These are phyloP conservation scores for Globisporangium lucens DNA, from an alignment of 352 stramenopile genomes.

Conservation along the genomic window DNA sequence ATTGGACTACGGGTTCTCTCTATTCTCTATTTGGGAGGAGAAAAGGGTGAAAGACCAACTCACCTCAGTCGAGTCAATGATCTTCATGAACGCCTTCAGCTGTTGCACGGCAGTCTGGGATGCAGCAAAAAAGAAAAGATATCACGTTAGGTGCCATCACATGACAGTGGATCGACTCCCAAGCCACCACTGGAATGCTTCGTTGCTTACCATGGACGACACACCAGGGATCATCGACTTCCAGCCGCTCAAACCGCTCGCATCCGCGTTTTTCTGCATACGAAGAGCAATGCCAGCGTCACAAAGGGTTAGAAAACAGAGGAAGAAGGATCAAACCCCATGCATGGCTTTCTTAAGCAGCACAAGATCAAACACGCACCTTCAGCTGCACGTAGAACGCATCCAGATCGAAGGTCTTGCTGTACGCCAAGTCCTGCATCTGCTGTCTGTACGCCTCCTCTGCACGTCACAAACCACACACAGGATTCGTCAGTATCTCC, in stretches of 20 bases:
- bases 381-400: conserved; percentile 70
- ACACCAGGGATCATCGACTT: conserved; percentile 78
- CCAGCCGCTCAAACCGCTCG: conserved; percentile 69
- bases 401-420: conserved; percentile 68
- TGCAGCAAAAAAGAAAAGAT: background rate
- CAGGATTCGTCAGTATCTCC: background rate
- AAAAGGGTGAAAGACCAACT: background rate
- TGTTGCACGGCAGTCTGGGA: conserved; percentile 77
- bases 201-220: conserved; percentile 58
- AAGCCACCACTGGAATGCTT: background rate
- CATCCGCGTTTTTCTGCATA: conserved; percentile 73
- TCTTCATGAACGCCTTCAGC: conserved; percentile 79
- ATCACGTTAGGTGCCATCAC: background rate
- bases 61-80: conserved; percentile 77
- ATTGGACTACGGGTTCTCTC: too few species aligned
- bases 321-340: background rate
- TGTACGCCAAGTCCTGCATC: conserved; percentile 64
- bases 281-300: background rate
- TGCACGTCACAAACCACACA: conserved; percentile 13
- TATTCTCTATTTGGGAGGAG: background rate
- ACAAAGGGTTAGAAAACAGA: background rate
- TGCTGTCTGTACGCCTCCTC: conserved; percentile 77
- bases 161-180: background rate
- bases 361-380: conserved; percentile 20
- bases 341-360: background rate